A percentile compares a stretch with the other conserved stretches of the same genome.
Evolutionary conservation across 1,284 basidiomycete species (phyloP).

Genomic region (Pterulicium gracile): DNA sequence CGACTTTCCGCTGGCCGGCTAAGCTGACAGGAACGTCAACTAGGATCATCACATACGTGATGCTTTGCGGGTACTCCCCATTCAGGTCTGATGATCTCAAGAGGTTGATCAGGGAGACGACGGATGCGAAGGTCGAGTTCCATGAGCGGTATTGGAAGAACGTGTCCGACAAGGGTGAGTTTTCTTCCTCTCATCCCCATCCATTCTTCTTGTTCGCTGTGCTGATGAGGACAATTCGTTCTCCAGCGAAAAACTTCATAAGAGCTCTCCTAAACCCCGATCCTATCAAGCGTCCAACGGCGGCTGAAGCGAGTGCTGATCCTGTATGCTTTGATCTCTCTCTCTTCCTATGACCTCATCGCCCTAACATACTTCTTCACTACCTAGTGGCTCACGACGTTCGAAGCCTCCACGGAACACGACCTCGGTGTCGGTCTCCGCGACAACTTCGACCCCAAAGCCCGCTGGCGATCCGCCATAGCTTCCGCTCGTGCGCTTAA

Average conservation of each 20-base stretch:
- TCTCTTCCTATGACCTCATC: background rate
- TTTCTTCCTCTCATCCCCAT: too few relatives aligned
- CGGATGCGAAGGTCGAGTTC: conserved; percentile 77
- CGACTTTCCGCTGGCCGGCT: conserved; percentile 4
- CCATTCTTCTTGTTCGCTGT: background rate
- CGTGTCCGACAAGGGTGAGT: conserved; percentile 58
- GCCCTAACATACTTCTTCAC: conserved; percentile 3
- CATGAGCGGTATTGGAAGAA: conserved; percentile 94
- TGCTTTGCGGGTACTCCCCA: conserved; percentile 88
- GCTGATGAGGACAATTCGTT: background rate
- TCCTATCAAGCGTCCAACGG: conserved; percentile 63
- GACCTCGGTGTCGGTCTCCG: conserved; percentile 64
- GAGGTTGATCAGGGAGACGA: conserved; percentile 75
- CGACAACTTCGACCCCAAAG: conserved; percentile 66
- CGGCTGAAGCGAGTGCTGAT: conserved; percentile 61
- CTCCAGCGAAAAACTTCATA: conserved; percentile 79
- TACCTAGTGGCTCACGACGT: conserved; percentile 56
- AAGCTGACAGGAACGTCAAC: background rate
- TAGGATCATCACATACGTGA: conserved; percentile 88
- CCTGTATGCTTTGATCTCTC: conserved; percentile 16
- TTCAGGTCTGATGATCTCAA: conserved; percentile 80
- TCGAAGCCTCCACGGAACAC: conserved; percentile 49
- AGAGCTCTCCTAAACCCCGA: conserved; percentile 64
- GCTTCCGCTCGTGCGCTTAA: conserved; percentile 45
- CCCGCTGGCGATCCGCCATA: conserved; percentile 62